These are phyloP conservation scores for Syzygium aqueum DNA, from an alignment of 345 rosid genomes.

Conservation along the genomic window DNA sequence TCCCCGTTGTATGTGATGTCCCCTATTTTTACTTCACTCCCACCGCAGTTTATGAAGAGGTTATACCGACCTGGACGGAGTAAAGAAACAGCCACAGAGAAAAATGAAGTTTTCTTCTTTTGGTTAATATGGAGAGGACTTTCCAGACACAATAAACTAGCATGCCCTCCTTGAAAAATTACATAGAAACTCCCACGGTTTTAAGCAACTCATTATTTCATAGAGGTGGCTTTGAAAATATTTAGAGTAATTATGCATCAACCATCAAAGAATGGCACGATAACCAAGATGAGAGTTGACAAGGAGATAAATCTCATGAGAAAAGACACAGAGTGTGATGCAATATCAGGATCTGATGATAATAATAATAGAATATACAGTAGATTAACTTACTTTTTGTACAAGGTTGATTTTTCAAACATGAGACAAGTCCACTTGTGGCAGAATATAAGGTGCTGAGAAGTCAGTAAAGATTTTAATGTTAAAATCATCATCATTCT, in stretches of 20 bases:
- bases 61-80: not conserved
- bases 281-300: too few relatives aligned
- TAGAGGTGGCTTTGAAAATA: too few relatives aligned
- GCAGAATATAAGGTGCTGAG: not conserved
- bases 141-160: too few relatives aligned
- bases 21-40: not conserved
- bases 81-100: not conserved
- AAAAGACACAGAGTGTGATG: too few relatives aligned
- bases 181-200: too few relatives aligned
- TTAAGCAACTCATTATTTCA: too few relatives aligned
- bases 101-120: not conserved
- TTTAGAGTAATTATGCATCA: too few relatives aligned
- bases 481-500: not conserved
- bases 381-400: not conserved
- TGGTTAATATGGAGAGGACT: too few relatives aligned
- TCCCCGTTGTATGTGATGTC: not conserved
- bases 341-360: not conserved
- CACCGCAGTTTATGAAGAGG: slow-evolving; percentile 8
- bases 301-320: too few relatives aligned
- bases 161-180: too few relatives aligned
- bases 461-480: not conserved
- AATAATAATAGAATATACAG: not conserved
- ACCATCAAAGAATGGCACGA: too few relatives aligned
- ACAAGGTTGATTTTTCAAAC: not conserved
- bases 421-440: not conserved